phyloP scores from a whole-genome alignment of 1,139 yeast genomes.

The Candida freyschussii region DNA sequence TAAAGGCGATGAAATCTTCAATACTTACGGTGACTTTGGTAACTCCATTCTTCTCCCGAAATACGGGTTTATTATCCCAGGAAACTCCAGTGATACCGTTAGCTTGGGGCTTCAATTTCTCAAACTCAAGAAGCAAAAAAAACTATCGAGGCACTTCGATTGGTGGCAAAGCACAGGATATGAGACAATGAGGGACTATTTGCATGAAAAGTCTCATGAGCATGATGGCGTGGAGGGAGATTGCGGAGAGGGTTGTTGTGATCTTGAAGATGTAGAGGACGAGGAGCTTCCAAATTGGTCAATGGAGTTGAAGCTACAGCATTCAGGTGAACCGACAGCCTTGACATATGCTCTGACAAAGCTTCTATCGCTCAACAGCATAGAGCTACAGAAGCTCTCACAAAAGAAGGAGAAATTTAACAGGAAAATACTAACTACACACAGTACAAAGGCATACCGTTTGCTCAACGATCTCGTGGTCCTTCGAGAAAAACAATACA shows the following conservation, averaged over 20 bases:
- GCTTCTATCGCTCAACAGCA: slow-evolving; percentile 28
- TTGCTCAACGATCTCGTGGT: slow-evolving; percentile 15
- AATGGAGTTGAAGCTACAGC: slow-evolving; percentile 31
- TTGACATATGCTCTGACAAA: slow-evolving; percentile 36
- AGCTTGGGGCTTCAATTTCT: slow-evolving; percentile 53
- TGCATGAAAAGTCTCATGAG: slow-evolving; percentile 21
- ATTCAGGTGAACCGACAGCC: slow-evolving; percentile 36
- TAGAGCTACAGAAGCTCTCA: slow-evolving; percentile 21
- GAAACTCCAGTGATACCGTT: slow-evolving; percentile 50
- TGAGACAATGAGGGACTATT: slow-evolving; percentile 30
- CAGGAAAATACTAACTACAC: slow-evolving; percentile 15
- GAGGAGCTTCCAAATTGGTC: slow-evolving; percentile 35
- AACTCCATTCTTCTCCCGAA: slow-evolving; percentile 59
- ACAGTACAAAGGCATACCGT: slow-evolving; percentile 17
- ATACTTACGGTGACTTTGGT: slow-evolving; percentile 82
- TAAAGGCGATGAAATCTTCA: slow-evolving; percentile 52
- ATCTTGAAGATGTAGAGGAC: slow-evolving; percentile 20
- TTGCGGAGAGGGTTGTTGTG: slow-evolving; percentile 19
- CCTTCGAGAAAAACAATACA: slow-evolving; percentile 14
- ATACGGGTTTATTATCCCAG: slow-evolving; percentile 62
- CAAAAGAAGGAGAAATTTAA: slow-evolving; percentile 19
- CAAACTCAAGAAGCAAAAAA: slow-evolving; percentile 36
- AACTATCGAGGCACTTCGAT: slow-evolving; percentile 41
- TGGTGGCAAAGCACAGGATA: slow-evolving; percentile 65
- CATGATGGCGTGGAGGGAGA: slow-evolving; percentile 20